Percentiles rank a stretch among this genome's conserved stretches.
These are phyloP conservation scores for Sodiomyces alkalinus DNA, from an alignment of 2,329 filamentous ascomycete genomes.

Conservation along the genomic window DNA sequence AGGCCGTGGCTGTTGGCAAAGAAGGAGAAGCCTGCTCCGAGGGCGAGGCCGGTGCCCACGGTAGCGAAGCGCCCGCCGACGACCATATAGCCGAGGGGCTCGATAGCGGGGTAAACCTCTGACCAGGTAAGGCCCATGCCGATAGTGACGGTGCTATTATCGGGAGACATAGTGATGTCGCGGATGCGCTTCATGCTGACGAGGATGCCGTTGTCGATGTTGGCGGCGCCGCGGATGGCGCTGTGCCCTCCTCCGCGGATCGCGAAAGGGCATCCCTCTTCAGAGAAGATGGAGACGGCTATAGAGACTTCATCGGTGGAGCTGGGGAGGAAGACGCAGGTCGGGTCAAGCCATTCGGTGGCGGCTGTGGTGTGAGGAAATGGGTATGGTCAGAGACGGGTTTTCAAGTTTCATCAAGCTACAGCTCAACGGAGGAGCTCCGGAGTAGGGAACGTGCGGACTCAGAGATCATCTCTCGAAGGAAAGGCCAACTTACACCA, in stretches of 20 bases:
- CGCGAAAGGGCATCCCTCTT: constrained; percentile 22
- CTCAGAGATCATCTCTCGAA: too few relatives aligned
- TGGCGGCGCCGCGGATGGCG: constrained; percentile 22
- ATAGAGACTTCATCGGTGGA: background rate
- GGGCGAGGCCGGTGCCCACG: constrained; percentile 6
- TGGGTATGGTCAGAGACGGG: background rate
- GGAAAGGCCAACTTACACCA: background rate
- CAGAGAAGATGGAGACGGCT: background rate
- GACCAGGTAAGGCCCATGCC: constrained; percentile 5
- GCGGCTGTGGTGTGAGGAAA: background rate
- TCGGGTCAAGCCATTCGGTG: background rate
- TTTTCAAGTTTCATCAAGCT: too few relatives aligned
- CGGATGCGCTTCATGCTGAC: constrained; percentile 7
- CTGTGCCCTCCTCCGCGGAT: constrained; percentile 29
- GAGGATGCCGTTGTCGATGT: constrained; percentile 17
- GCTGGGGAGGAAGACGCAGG: background rate
- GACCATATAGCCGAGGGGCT: constrained; percentile 4
- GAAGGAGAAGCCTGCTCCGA: constrained; percentile 22
- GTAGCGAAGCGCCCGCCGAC: constrained; percentile 4
- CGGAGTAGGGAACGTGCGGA: too few relatives aligned
- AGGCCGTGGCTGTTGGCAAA: constrained; percentile 23
- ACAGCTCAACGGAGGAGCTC: too few relatives aligned
- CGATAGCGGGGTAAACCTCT: constrained; percentile 5
- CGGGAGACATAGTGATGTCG: constrained; percentile 1
- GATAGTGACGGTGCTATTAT: constrained; percentile 2